Percentiles rank a stretch among this genome's conserved stretches.
phyloP scores from a whole-genome alignment of 768 basidiomycete species.

The Auriscalpium microsporum region DNA sequence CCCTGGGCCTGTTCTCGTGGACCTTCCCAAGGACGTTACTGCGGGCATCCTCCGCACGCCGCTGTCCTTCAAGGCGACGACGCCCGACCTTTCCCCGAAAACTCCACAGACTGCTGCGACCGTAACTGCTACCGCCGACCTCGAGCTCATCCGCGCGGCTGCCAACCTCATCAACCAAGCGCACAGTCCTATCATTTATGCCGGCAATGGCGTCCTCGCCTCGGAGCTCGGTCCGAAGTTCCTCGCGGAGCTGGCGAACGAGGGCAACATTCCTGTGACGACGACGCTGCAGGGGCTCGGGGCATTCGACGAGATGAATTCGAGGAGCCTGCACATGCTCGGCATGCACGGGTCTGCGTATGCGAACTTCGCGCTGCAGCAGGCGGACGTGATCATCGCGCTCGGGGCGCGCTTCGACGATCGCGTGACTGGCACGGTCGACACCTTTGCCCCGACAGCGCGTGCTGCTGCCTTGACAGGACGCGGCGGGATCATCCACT shows the following conservation, averaged over 20 bases:
- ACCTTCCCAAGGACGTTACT: constrained; percentile 98
- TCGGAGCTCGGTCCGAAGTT: constrained; percentile 76
- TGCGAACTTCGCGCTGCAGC: constrained; percentile 96
- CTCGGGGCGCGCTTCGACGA: constrained; percentile 97
- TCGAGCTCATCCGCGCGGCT: constrained; percentile 65
- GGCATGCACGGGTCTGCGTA: constrained; percentile 99
- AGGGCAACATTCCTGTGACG: constrained; percentile 94
- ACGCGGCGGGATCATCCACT: constrained; percentile 96
- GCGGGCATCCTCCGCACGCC: constrained; percentile 83
- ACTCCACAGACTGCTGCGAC: constrained; percentile 33
- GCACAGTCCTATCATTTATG: constrained; percentile 86
- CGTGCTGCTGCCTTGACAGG: constrained; percentile 76
- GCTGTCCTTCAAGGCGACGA: constrained; percentile 78
- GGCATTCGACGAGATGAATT: constrained; percentile 86
- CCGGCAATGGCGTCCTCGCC: constrained; percentile 83
- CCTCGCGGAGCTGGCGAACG: constrained; percentile 65
- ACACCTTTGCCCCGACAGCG: constrained; percentile 86
- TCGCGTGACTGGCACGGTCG: constrained; percentile 89
- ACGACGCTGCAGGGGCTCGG: constrained; percentile 96
- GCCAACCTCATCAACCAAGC: constrained; percentile 89
- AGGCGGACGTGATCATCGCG: constrained; percentile 95
- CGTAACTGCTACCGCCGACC: constrained; percentile 30
- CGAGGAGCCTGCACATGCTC: constrained; percentile 88
- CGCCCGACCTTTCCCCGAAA: constrained; percentile 56
- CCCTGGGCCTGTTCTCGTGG: constrained; percentile 95